Evolutionary conservation across 257 asterid genomes (phyloP), one percentile per base, ranked within the genome.

Genomic region (Cinchona pubescens): DNA sequence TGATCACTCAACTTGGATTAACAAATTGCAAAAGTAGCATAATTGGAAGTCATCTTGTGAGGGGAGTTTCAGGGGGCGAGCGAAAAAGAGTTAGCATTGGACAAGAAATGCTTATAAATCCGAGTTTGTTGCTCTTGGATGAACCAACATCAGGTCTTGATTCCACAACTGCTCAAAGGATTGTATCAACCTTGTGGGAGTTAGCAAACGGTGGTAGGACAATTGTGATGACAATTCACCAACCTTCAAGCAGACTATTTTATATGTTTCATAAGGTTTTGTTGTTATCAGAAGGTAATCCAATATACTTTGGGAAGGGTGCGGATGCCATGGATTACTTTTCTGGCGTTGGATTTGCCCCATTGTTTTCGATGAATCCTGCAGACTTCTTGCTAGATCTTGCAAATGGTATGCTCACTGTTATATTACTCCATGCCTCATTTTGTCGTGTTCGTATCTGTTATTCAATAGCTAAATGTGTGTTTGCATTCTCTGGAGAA

Each of bases 81-180:
- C 58, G 93, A 32, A 91, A 91, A 75, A 78, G 98, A 14, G 97
- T 93, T 3, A 93, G 96, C 55, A 93, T 93, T 3, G 98, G 98
- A 0, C 96, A 90, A 65, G 97, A 92, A 70, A 86, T 92, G 98
- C 88, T 92, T 0, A 88, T 91, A 62, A 91, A 92, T 69, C 98
- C 97, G 0, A 87, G 94, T 34, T 62, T 92, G 55, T 55, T 92
- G 79, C 81, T 92, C 56, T 85, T 93, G 53, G 97, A 93, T 60
- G 98, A 93, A 73, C 98, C 98, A 5, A 91, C 98, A 2, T 93
- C 98, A 0, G 97, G 97, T 2, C 86, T 91, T 0, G 98, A 93
- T 71, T 91, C 98, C 1, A 93, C 97, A 4, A 91, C 96, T 0
- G 97, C 97, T 10, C 93, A 83, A 76, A 86, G 83, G 75, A 91